Percentiles rank a stretch among this genome's conserved stretches.
Conservation (phyloP, 306 rosid genomes). For the Fagus crenata region DNA sequence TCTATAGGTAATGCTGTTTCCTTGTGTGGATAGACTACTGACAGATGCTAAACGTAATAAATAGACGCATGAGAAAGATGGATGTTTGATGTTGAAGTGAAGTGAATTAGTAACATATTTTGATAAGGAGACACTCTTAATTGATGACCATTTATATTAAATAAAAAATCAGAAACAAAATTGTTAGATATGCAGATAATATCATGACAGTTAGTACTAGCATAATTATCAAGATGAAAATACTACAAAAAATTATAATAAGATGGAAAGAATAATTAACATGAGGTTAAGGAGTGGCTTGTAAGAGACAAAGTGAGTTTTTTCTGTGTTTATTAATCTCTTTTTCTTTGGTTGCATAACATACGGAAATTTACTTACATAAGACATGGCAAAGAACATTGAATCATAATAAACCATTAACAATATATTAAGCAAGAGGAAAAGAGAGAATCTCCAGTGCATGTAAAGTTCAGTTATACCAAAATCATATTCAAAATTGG, state of each 20-base stretch:
- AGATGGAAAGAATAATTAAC: background rate
- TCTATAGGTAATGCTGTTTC: background rate
- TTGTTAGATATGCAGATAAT: background rate
- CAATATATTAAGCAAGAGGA: no score
- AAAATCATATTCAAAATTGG: no score
- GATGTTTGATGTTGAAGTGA: background rate
- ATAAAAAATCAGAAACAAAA: background rate
- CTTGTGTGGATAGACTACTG: background rate
- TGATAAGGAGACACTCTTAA: background rate
- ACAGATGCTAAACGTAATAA: background rate
- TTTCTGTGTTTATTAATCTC: no score
- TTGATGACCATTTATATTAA: background rate
- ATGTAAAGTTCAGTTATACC: no score
- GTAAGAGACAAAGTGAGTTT: no score
- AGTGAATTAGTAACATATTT: background rate
- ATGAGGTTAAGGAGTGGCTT: background rate
- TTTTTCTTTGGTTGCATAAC: no score
- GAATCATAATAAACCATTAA: no score
- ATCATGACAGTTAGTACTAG: background rate
- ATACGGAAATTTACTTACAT: no score
- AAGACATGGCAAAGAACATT: no score
- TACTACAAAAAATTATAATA: background rate
- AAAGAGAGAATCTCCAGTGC: no score
- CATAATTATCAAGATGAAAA: background rate
- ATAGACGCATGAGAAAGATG: background rate